A percentile compares a stretch with the other conserved stretches of the same genome.
Conservation (phyloP, 2,329 filamentous ascomycete genomes). For the Camillea tinctor region DNA sequence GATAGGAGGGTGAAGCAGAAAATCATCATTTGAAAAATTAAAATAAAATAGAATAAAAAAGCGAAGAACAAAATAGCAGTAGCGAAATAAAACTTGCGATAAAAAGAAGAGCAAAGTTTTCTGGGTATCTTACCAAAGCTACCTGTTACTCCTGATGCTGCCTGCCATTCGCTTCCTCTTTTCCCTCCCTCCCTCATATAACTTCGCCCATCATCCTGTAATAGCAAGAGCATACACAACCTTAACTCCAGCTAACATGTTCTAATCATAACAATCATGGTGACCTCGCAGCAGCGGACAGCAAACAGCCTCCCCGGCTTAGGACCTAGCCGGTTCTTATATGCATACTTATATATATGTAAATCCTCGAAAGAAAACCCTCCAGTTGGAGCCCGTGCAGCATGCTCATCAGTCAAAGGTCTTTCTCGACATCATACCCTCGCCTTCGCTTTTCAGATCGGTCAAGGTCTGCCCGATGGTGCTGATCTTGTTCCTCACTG, state of each 20-base stretch:
- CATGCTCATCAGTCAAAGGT: slow-evolving; percentile 34
- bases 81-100: slow-evolving; percentile 4
- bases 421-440: slow-evolving; percentile 48
- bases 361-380: slow-evolving; percentile 6
- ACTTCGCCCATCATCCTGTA: not conserved
- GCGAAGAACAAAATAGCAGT: slow-evolving; percentile 4
- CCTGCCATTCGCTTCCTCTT: not conserved
- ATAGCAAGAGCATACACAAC: not conserved
- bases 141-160: slow-evolving; percentile 3
- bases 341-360: slow-evolving; percentile 3
- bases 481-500: slow-evolving; percentile 51
- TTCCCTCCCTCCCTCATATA: not conserved
- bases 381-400: slow-evolving; percentile 1
- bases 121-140: slow-evolving; percentile 18
- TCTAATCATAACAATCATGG: not conserved
- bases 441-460: slow-evolving; percentile 56
- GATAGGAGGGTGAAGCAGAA: slow-evolving; percentile 60
- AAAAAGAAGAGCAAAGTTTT: slow-evolving; percentile 15
- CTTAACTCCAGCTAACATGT: not conserved
- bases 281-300: not conserved
- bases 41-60: slow-evolving; percentile 3
- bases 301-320: too few species aligned
- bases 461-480: slow-evolving; percentile 54
- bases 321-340: not conserved
- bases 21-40: slow-evolving; percentile 43